Conservation (phyloP, 192 early-diverging fungal genomes). For the Chytriomyces hyalinus region DNA sequence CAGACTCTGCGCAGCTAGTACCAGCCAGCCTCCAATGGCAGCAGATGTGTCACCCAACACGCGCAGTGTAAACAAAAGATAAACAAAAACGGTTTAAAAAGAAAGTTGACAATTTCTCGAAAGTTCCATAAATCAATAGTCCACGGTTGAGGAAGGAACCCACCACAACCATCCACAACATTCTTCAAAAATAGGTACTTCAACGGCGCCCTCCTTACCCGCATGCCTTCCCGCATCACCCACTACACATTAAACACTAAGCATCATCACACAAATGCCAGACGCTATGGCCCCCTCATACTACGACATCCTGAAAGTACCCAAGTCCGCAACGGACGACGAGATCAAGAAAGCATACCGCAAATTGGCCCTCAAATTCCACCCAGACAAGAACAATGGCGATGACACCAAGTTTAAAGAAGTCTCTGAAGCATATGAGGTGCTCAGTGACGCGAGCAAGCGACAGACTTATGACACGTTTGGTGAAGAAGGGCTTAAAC, state of each 20-base stretch:
- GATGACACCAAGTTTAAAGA: constrained; percentile 80
- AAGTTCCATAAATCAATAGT: not conserved
- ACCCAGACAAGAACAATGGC: constrained; percentile 78
- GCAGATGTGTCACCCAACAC: not conserved
- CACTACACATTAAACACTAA: too few species aligned
- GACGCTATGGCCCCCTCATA: constrained; percentile 36
- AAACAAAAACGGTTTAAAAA: not conserved
- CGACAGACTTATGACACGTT: constrained; percentile 60
- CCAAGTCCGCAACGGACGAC: constrained; percentile 60
- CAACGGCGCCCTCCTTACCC: too few species aligned
- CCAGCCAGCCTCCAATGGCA: not conserved
- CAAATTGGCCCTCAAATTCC: constrained; percentile 78
- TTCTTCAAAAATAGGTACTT: constrained; percentile 4
- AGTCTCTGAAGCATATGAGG: constrained; percentile 66
- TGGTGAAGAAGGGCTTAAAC: constrained; percentile 65
- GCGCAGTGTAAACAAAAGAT: not conserved
- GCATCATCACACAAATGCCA: too few species aligned
- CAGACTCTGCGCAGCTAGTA: not conserved
- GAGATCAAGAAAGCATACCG: constrained; percentile 75
- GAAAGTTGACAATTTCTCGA: not conserved
- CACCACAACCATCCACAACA: not conserved
- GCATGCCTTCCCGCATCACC: too few species aligned
- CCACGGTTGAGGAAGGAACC: not conserved
- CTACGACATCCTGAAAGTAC: constrained; percentile 74
- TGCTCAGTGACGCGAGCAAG: constrained; percentile 61